These are phyloP conservation scores for Cadophora sp. DNA, from an alignment of 2,329 filamentous ascomycete genomes.

Conservation along the genomic window DNA sequence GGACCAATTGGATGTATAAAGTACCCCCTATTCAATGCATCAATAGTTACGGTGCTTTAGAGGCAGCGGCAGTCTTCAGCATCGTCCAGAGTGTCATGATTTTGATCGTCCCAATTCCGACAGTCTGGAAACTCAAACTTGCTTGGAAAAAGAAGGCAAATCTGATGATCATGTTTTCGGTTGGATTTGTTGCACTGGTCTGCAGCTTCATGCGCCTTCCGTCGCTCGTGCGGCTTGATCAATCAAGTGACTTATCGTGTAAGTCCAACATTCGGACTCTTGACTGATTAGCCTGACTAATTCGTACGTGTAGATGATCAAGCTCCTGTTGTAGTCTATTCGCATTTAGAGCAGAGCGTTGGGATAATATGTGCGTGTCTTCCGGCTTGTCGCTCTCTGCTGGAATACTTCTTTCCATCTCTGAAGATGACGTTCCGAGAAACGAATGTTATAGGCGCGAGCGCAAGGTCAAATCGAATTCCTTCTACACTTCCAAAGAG, in stretches of 20 bases:
- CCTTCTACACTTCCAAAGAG: background rate
- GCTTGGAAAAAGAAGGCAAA: slow-evolving; percentile 70
- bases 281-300: background rate
- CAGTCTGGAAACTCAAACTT: slow-evolving; percentile 66
- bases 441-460: background rate
- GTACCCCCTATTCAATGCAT: slow-evolving; percentile 52
- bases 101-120: slow-evolving; percentile 68
- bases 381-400: slow-evolving; percentile 47
- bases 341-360: slow-evolving; percentile 47
- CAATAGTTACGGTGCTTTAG: slow-evolving; percentile 68
- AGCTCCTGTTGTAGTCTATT: slow-evolving; percentile 30
- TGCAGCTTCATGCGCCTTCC: slow-evolving; percentile 25
- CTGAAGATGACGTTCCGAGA: slow-evolving; percentile 37
- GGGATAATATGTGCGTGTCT: slow-evolving; percentile 51
- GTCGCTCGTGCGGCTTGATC: slow-evolving; percentile 11
- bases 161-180: slow-evolving; percentile 65
- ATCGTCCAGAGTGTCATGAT: slow-evolving; percentile 72
- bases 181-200: slow-evolving; percentile 26
- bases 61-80: slow-evolving; percentile 70
- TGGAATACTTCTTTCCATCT: slow-evolving; percentile 25
- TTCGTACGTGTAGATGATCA: slow-evolving; percentile 24
- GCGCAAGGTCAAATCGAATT: background rate
- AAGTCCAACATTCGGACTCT: background rate
- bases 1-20: slow-evolving; percentile 32
- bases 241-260: slow-evolving; percentile 23